Conservation (phyloP, 345 rosid species). For the Gossypium arboreum region DNA sequence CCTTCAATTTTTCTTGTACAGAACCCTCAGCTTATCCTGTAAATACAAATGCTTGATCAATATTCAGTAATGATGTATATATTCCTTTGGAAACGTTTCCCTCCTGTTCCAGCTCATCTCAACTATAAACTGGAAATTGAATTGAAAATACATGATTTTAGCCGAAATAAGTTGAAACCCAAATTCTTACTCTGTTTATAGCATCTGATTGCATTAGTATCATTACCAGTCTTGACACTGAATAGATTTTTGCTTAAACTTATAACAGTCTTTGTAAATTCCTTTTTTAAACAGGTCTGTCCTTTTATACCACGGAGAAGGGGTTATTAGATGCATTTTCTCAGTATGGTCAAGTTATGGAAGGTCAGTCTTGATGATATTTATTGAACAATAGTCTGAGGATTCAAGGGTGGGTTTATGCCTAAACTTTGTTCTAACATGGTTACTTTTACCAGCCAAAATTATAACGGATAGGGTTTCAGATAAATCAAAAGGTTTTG, state of each 20-base stretch:
- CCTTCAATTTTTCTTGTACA: neutral
- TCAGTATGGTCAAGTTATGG: constrained; percentile 78
- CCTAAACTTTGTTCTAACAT: neutral
- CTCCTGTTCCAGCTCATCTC: neutral
- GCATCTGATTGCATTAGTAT: neutral
- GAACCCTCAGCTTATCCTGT: neutral
- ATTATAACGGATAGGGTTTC: constrained; percentile 59
- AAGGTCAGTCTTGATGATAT: constrained; percentile 40
- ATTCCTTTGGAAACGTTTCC: neutral
- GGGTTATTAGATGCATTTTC: constrained; percentile 72
- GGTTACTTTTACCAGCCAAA: constrained; percentile 41
- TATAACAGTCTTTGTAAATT: neutral
- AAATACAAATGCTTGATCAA: neutral
- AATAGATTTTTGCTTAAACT: neutral
- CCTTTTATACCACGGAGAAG: constrained; percentile 47
- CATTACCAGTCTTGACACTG: neutral
- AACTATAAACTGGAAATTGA: neutral
- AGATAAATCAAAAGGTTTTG: constrained; percentile 74
- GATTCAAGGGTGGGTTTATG: neutral
- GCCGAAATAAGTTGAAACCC: neutral
- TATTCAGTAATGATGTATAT: neutral
- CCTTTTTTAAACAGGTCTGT: constrained; percentile 45
- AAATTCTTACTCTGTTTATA: neutral
- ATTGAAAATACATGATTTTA: neutral
- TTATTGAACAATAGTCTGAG: neutral